A percentile compares a stretch with the other conserved stretches of the same genome.
Evolutionary conservation across 257 asterid genomes (phyloP).

Genomic region (Ajuga chamaepitys): DNA sequence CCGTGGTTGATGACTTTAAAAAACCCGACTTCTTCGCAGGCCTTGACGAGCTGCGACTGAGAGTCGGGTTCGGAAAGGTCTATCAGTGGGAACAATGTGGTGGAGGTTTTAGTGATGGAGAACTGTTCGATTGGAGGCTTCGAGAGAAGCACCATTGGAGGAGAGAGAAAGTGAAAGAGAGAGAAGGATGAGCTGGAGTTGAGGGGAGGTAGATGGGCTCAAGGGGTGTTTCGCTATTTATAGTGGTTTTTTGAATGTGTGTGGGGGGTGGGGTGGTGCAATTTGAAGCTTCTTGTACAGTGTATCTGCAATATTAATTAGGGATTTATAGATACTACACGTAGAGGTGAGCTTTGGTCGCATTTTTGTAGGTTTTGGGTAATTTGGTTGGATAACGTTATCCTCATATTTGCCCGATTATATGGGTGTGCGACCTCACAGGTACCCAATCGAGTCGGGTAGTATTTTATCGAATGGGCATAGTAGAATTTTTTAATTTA

Average conservation of each 20-base stretch:
- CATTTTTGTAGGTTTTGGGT: no score
- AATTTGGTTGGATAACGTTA: no score
- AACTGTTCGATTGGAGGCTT: conserved; percentile 30
- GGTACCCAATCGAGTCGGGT: no score
- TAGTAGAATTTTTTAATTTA: no score
- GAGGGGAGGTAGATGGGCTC: no score
- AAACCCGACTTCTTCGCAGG: conserved; percentile 83
- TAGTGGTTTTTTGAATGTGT: neutral
- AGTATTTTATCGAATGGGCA: no score
- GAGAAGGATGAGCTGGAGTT: no score
- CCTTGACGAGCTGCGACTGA: conserved; percentile 50
- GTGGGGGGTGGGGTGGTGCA: neutral
- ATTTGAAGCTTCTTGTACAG: neutral
- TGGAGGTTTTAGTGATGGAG: conserved; percentile 12
- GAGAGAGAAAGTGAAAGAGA: no score
- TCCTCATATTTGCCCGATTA: no score
- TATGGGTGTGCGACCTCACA: no score
- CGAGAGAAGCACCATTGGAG: conserved; percentile 29
- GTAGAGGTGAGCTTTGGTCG: no score
- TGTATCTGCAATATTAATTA: neutral
- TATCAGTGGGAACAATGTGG: conserved; percentile 44
- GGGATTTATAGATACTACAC: no score
- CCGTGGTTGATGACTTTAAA: conserved; percentile 64
- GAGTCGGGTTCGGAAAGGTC: conserved; percentile 75
- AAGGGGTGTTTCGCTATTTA: conserved; percentile 29